Evolutionary conservation across 768 basidiomycete genomes (phyloP), one percentile per base, ranked within the genome.

Genomic region (Pholiota conissans): DNA sequence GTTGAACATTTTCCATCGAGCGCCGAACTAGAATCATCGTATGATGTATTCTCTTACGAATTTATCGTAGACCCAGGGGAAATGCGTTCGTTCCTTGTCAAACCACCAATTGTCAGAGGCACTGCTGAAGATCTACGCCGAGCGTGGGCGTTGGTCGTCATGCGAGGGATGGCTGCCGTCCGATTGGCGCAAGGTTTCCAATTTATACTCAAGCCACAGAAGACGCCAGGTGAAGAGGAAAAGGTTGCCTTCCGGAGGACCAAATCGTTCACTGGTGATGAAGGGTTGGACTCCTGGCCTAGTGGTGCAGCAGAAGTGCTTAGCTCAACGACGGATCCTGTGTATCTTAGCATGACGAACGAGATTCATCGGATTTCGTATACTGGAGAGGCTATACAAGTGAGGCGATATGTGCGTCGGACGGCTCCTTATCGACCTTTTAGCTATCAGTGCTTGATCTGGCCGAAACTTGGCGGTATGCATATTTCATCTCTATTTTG

Each of bases 161-260:
- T 98, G 90, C 84, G 89, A 26, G 93, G 91, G 30, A 95, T 98
- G 91, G 92, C 92, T 1, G 93, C 91, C 3, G 87, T 97, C 45
- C 82, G 96, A 22, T 80, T 98, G 11, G 86, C 91, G 11, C 94
- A 98, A 71, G 95, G 95, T 20, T 98, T 98, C 72, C 96, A 98
- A 69, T 92, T 98, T 65, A 85, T 97, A 20, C 74, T 95, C 16
- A 78, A 79, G 22, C 79, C 83, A 8, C 71, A 66, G 10, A 62
- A 60, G 58, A 67, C 42, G 22, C 55, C 48, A 71, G 76, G 14
- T 3, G 64, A 63, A 18, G 66, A 66, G 30, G 75, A 76, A 20
- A 68, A 71, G 52, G 58, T 70, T 55, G 56, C 67, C 9, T 64
- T 79, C 46, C 73, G 83, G 28, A 77, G 85, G 54, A 71, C 79